Evolutionary conservation across 352 stramenopile species (phyloP).

Genomic region (Aphanomyces invadans): DNA sequence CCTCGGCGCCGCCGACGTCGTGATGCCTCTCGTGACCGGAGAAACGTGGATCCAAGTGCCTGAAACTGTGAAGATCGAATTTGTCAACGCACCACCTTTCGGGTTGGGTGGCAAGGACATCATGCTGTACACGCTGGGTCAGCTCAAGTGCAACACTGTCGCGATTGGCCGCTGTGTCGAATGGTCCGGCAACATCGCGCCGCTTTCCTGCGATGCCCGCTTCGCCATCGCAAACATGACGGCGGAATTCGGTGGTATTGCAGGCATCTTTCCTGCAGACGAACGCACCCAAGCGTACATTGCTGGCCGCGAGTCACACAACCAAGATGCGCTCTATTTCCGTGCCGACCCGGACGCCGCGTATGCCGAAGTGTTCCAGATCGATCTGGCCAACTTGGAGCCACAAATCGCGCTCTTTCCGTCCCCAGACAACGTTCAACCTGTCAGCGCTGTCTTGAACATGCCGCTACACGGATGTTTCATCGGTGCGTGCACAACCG

Average conservation of each 20-base stretch:
- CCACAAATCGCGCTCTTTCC: slow-evolving; percentile 72
- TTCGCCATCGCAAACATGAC: slow-evolving; percentile 85
- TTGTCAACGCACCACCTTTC: slow-evolving; percentile 52
- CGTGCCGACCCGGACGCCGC: slow-evolving; percentile 59
- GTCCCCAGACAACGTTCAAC: slow-evolving; percentile 72
- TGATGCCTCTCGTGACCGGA: slow-evolving; percentile 78
- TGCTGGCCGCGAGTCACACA: slow-evolving; percentile 58
- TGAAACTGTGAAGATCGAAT: slow-evolving; percentile 79
- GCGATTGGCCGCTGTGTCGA: slow-evolving; percentile 69
- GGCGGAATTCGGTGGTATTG: slow-evolving; percentile 78
- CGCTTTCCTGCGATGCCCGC: slow-evolving; percentile 68
- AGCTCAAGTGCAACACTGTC: slow-evolving; percentile 84
- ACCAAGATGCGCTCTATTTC: slow-evolving; percentile 75
- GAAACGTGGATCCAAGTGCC: slow-evolving; percentile 86
- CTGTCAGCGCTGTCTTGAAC: slow-evolving; percentile 49
- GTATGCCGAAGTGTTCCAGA: slow-evolving; percentile 71
- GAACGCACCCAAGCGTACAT: slow-evolving; percentile 73
- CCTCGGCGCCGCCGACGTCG: slow-evolving; percentile 64
- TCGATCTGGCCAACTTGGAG: slow-evolving; percentile 56
- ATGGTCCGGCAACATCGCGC: slow-evolving; percentile 70
- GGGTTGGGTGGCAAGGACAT: slow-evolving; percentile 82
- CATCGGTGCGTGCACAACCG: slow-evolving; percentile 76
- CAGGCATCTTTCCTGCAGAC: slow-evolving; percentile 73
- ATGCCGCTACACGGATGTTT: slow-evolving; percentile 83
- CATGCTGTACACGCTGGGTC: slow-evolving; percentile 76